These are phyloP conservation scores for Ramaria sp. DNA, from an alignment of 768 basidiomycete species.

Conservation along the genomic window DNA sequence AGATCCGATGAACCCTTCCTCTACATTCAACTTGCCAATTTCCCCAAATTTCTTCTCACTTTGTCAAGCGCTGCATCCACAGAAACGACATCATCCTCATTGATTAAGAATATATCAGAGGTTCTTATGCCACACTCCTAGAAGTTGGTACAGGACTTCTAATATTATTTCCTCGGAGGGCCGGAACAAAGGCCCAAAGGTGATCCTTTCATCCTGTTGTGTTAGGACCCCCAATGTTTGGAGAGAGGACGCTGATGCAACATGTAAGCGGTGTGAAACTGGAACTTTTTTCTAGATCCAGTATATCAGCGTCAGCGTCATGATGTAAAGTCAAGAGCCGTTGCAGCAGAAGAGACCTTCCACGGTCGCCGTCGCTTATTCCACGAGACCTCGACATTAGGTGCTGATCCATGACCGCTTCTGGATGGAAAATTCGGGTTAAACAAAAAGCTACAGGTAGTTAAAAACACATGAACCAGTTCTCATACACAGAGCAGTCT, in stretches of 20 bases:
- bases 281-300: conserved; percentile 41
- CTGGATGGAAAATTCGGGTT: conserved; percentile 40
- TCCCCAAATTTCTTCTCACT: conserved; percentile 26
- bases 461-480: not conserved
- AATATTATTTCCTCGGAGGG: conserved; percentile 75
- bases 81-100: conserved; percentile 18
- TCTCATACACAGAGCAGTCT: conserved; percentile 56
- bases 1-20: conserved; percentile 44
- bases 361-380: conserved; percentile 72
- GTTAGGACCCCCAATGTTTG: conserved; percentile 51
- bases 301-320: not conserved
- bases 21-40: conserved; percentile 46
- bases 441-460: conserved; percentile 3
- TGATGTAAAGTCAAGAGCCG: conserved; percentile 31
- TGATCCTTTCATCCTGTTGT: conserved; percentile 86
- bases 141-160: conserved; percentile 53
- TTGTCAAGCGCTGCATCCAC: conserved; percentile 10
- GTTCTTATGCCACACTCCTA: conserved; percentile 47
- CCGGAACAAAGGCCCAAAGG: conserved; percentile 81
- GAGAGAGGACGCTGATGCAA: conserved; percentile 66
- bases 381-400: conserved; percentile 41
- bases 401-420: conserved; percentile 32
- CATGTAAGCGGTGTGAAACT: conserved; percentile 78
- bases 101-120: conserved; percentile 23
- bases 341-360: conserved; percentile 76